These are phyloP conservation scores for Apiospora hydei DNA, from an alignment of 2,329 filamentous ascomycete genomes.

Conservation along the genomic window DNA sequence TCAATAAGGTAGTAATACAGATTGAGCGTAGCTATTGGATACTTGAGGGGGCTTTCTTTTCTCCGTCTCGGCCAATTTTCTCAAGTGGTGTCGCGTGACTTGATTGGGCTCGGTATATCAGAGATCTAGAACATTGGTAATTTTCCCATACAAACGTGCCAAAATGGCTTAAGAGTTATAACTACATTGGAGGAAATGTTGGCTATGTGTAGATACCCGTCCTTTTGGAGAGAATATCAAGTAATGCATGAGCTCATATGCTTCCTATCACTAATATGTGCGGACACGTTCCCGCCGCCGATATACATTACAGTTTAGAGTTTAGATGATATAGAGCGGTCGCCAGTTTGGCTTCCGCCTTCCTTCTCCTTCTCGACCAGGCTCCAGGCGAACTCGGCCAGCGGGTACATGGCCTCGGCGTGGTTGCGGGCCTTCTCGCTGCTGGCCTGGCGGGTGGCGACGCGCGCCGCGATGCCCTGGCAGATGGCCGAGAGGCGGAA, in stretches of 20 bases:
- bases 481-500: conserved; percentile 68
- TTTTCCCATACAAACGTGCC: background rate
- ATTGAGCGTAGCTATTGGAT: conserved; percentile 17
- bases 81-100: background rate
- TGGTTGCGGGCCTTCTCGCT: conserved; percentile 81
- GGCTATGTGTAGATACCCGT: background rate
- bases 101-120: background rate
- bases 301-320: background rate
- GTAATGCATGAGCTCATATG: background rate
- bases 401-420: conserved; percentile 70
- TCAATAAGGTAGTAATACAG: conserved; percentile 22
- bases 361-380: conserved; percentile 59
- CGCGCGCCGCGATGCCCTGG: conserved; percentile 92
- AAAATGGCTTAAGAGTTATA: background rate
- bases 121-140: background rate
- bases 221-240: background rate
- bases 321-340: background rate
- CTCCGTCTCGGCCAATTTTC: background rate
- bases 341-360: conserved; percentile 14
- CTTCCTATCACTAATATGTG: background rate
- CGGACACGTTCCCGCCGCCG: background rate
- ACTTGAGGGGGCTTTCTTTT: background rate
- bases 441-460: conserved; percentile 86
- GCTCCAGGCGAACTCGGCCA: conserved; percentile 82
- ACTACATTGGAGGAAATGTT: background rate